phyloP scores from a whole-genome alignment of 345 rosid genomes.

The Viola odorata region DNA sequence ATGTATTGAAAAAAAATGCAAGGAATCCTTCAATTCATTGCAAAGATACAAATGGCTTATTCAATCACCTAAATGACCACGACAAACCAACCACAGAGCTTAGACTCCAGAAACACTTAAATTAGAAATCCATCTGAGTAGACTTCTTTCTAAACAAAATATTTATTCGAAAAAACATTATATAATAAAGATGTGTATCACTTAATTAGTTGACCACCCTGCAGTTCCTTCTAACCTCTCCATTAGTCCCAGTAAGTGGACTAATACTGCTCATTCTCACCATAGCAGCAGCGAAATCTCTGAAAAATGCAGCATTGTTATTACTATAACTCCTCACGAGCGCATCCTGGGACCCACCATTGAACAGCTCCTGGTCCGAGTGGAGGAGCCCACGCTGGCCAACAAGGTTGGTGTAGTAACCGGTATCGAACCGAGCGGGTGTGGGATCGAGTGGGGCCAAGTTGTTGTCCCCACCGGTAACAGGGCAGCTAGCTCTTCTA shows the following conservation, averaged over 20 bases:
- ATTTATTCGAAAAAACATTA: too few relatives aligned
- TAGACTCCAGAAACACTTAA: too few relatives aligned
- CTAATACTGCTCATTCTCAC: slow-evolving; percentile 42
- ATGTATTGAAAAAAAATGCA: too few relatives aligned
- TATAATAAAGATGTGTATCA: too few relatives aligned
- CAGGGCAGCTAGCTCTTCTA: slow-evolving; percentile 25
- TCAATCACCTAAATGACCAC: too few relatives aligned
- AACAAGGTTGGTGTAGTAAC: slow-evolving; percentile 27
- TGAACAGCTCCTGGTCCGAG: slow-evolving; percentile 42
- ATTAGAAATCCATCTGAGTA: too few relatives aligned
- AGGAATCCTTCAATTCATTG: too few relatives aligned
- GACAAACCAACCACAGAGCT: too few relatives aligned
- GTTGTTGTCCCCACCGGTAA: slow-evolving; percentile 27
- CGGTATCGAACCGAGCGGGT: slow-evolving; percentile 27
- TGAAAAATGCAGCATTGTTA: slow-evolving; percentile 9
- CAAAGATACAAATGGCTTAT: too few relatives aligned
- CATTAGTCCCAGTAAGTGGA: slow-evolving; percentile 33
- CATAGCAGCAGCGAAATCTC: slow-evolving; percentile 42
- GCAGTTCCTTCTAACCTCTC: slow-evolving; percentile 42
- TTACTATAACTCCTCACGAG: slow-evolving; percentile 26
- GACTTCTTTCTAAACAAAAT: too few relatives aligned
- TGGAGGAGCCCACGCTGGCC: slow-evolving; percentile 37
- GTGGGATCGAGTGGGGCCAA: slow-evolving; percentile 32
- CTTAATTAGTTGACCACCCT: slow-evolving; percentile 18
- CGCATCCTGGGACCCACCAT: slow-evolving; percentile 29